phyloP scores from a whole-genome alignment of 306 rosid genomes.

The Prunus dulcis region DNA sequence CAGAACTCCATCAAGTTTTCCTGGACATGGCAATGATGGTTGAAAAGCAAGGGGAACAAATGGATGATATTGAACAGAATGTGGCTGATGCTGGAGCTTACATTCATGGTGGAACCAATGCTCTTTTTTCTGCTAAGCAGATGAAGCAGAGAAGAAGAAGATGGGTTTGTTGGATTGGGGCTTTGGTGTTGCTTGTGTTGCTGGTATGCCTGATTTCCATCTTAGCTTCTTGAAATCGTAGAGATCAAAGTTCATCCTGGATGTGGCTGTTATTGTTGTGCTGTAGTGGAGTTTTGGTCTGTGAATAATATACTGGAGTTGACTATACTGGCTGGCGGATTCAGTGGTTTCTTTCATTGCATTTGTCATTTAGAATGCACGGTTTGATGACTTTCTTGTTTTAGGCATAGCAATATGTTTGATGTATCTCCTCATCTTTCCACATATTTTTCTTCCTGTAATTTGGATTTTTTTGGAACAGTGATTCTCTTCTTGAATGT shows the following conservation, averaged over 20 bases:
- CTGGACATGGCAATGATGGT: slow-evolving; percentile 25
- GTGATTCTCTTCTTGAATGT: no score
- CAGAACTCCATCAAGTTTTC: slow-evolving; percentile 25
- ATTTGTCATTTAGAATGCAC: not conserved
- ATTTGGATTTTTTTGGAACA: no score
- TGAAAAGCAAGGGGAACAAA: slow-evolving; percentile 19
- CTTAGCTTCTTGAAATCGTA: not conserved
- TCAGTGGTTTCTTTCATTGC: not conserved
- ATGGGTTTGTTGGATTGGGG: not conserved
- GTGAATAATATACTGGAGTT: not conserved
- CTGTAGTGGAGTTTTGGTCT: no score
- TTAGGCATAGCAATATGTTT: no score
- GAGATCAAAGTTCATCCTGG: not conserved
- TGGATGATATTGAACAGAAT: slow-evolving; percentile 23
- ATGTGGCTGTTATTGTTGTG: not conserved
- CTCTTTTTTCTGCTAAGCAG: slow-evolving; percentile 5
- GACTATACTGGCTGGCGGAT: not conserved
- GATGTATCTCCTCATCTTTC: no score
- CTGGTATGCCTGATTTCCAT: no score
- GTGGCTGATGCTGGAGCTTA: slow-evolving; percentile 8
- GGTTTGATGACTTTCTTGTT: no score
- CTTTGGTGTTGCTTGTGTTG: slow-evolving; percentile 1
- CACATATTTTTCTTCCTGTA: no score
- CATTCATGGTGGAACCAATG: slow-evolving; percentile 15
- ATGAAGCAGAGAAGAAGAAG: no score